Percentiles rank a stretch among this genome's conserved stretches.
Evolutionary conservation across 257 asterid species (phyloP).

Genomic region (Gentiana dahurica): DNA sequence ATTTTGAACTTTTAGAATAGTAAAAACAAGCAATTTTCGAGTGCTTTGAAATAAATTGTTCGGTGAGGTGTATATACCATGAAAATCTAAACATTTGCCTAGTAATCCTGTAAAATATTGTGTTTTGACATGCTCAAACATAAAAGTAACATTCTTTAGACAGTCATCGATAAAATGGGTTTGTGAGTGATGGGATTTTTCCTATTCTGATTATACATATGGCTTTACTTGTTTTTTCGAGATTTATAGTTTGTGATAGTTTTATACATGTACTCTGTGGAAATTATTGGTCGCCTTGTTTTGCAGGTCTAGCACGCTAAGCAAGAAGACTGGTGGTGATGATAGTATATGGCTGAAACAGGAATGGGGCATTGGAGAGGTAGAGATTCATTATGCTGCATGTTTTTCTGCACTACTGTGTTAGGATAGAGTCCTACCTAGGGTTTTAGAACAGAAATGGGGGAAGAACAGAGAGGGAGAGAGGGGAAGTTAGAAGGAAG

Average conservation of each 20-base stretch:
- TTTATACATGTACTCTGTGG: background rate
- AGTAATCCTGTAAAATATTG: no score
- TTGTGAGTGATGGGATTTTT: no score
- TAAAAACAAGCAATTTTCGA: no score
- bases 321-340: constrained; percentile 27
- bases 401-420: background rate
- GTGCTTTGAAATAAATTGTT: no score
- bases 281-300: constrained; percentile 2
- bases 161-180: no score
- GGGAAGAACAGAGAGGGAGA: background rate
- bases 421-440: background rate
- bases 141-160: no score
- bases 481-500: background rate
- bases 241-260: background rate
- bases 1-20: no score
- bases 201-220: background rate
- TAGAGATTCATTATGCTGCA: constrained; percentile 9
- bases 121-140: no score
- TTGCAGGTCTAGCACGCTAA: constrained; percentile 32
- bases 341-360: constrained; percentile 50
- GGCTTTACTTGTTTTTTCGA: background rate
- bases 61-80: no score
- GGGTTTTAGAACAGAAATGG: no score
- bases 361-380: constrained; percentile 70
- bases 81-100: no score